Evolutionary conservation across 768 basidiomycete genomes (phyloP), one percentile per base, ranked within the genome.

Genomic region (Scleroderma citrinum): DNA sequence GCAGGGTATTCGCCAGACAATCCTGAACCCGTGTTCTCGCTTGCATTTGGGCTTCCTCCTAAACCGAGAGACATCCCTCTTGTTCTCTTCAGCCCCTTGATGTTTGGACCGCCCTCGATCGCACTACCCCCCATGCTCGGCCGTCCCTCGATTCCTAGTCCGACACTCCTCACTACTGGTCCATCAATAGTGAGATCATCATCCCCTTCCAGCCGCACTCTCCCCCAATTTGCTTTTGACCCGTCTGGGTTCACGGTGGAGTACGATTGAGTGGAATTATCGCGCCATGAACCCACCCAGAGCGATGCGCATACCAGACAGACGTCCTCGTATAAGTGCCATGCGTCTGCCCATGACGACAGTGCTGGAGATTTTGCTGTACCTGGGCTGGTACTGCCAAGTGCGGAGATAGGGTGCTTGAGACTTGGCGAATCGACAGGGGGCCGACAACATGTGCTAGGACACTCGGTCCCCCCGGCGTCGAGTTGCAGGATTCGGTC

Each of bases 251-350:
- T 66, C 7, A 66, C 72, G 7, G 75, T 74, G 2, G 78, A 75
- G 54, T 80, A 81, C 2, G 77, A 74, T 45, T 66, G 58, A 1
- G 65, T 54, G 0, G 78, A 74, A 48, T 76, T 74, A 30, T 71
- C 69, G 24, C 82, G 73, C 68, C 76, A 86, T 3, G 76, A 72
- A 13, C 87, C 85, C 58, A 83, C 76, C 87, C 87, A 91, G n/a
- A 89, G 72, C 3, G 85, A 81, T 0, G 87, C 89, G 58, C 89
- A 91, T 39, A 89, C 72, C 35, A 90, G 71, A 53, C 90, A 92
- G 19, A 85, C 83, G 51, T 92, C 90, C 66, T 92, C 89, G 57
- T 92, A 92, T 12, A 91, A 71, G 21, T 80, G 77, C 87, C 87
- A 90, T 7, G 78, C 77, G 53, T 90, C 89, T 13, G 80, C 75